Conservation (phyloP, 305 asterid species). For the Coffea humblotiana region DNA sequence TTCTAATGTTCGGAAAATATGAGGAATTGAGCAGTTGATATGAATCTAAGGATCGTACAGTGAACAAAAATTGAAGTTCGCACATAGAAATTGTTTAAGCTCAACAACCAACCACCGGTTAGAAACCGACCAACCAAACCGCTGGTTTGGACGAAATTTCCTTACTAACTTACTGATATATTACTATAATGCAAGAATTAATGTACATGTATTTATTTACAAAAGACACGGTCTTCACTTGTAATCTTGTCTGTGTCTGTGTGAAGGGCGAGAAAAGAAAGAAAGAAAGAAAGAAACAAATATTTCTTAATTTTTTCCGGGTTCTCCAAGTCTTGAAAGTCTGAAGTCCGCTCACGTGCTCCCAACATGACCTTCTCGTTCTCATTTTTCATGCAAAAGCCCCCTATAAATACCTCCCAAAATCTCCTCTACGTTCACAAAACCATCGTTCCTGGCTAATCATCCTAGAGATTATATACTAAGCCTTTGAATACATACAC, state of each 20-base stretch:
- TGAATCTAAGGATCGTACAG: neutral
- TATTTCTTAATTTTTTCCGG: neutral
- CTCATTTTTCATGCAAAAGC: conserved; percentile 43
- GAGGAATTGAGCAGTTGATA: neutral
- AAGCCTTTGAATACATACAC: neutral
- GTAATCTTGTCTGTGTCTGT: too few relatives aligned
- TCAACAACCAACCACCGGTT: conserved; percentile 7
- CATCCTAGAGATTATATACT: neutral
- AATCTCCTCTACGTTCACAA: conserved; percentile 10
- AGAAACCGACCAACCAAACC: neutral
- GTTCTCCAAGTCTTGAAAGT: neutral
- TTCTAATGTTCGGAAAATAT: neutral
- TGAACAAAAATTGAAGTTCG: neutral
- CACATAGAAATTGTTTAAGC: conserved; percentile 1
- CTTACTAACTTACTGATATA: conserved; percentile 6
- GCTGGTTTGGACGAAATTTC: conserved; percentile 20
- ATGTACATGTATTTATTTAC: neutral
- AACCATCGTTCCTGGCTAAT: too few relatives aligned
- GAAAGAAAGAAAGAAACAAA: neutral
- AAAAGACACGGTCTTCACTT: neutral
- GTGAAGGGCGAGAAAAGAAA: neutral
- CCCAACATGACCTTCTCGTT: conserved; percentile 19
- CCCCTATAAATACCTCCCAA: conserved; percentile 41
- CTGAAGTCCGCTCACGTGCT: conserved; percentile 50
- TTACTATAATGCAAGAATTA: neutral